Percentiles rank a stretch among this genome's conserved stretches.
phyloP scores from a whole-genome alignment of 2,329 filamentous ascomycete species.

The Sclerotinia nivalis region DNA sequence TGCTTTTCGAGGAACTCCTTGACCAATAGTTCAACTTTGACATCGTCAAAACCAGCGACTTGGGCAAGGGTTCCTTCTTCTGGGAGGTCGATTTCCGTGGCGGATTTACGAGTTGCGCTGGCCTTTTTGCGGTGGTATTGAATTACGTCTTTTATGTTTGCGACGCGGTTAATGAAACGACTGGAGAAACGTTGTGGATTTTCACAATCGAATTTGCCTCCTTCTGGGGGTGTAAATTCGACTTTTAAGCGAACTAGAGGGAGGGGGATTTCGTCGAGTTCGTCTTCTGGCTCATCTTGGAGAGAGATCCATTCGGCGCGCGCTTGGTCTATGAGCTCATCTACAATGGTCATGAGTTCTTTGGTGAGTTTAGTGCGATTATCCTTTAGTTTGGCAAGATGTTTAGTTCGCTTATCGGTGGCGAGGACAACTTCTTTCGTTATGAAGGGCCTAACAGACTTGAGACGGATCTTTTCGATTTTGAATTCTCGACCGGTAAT shows the following conservation, averaged over 20 bases:
- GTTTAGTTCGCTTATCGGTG: slow-evolving; percentile 74
- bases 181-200: slow-evolving; percentile 97
- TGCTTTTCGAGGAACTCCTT: slow-evolving; percentile 78
- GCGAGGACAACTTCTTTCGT: slow-evolving; percentile 78
- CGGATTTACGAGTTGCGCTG: slow-evolving; percentile 48
- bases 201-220: slow-evolving; percentile 83
- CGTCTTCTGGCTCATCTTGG: slow-evolving; percentile 62
- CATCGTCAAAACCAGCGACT: slow-evolving; percentile 61
- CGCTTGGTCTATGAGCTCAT: slow-evolving; percentile 85
- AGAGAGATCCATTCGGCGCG: slow-evolving; percentile 76
- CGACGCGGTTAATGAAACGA: slow-evolving; percentile 84
- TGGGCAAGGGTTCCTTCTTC: slow-evolving; percentile 64
- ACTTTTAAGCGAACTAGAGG: slow-evolving; percentile 89
- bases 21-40: slow-evolving; percentile 88
- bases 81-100: slow-evolving; percentile 54
- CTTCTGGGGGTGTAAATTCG: slow-evolving; percentile 82
- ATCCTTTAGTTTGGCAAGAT: slow-evolving; percentile 76
- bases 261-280: slow-evolving; percentile 66
- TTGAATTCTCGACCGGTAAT: slow-evolving; percentile 82
- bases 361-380: slow-evolving; percentile 80
- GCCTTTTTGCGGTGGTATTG: slow-evolving; percentile 90
- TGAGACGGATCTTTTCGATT: slow-evolving; percentile 78
- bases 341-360: slow-evolving; percentile 74
- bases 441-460: slow-evolving; percentile 86
- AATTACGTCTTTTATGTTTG: slow-evolving; percentile 91